A percentile compares a stretch with the other conserved stretches of the same genome.
Evolutionary conservation across 768 basidiomycete genomes (phyloP).

Genomic region (Amanita rubescens): DNA sequence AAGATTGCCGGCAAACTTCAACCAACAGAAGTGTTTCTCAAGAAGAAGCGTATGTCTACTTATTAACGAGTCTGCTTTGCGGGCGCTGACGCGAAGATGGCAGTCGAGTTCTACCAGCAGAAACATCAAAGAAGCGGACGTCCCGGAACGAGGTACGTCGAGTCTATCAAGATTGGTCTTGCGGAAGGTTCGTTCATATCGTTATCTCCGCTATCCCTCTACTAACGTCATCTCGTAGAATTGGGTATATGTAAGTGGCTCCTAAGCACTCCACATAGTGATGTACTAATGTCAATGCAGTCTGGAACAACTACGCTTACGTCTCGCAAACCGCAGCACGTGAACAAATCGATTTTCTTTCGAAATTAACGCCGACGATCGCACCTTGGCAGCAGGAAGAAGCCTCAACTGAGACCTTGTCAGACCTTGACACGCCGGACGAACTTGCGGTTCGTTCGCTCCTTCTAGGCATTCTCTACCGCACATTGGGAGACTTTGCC

Average conservation of each 20-base stretch:
- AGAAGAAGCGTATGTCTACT: constrained; percentile 57
- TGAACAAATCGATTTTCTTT: constrained; percentile 51
- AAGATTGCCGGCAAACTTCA: constrained; percentile 62
- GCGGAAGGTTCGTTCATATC: constrained; percentile 52
- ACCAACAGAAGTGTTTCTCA: constrained; percentile 71
- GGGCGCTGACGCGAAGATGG: neutral
- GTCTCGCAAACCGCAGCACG: constrained; percentile 45
- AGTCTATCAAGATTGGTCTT: constrained; percentile 56
- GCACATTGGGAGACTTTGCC: constrained; percentile 41
- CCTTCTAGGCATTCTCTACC: constrained; percentile 60
- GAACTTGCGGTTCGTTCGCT: constrained; percentile 64
- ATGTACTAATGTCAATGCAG: constrained; percentile 26
- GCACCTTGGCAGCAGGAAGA: constrained; percentile 1
- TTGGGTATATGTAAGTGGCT: constrained; percentile 57
- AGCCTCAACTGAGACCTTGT: neutral
- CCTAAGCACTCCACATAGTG: neutral
- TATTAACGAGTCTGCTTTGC: neutral
- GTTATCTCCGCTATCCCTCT: neutral
- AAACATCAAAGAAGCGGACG: constrained; percentile 55
- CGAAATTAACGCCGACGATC: constrained; percentile 40
- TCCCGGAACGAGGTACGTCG: constrained; percentile 40
- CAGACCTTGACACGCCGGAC: constrained; percentile 60
- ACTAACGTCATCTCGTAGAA: constrained; percentile 31
- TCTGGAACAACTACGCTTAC: constrained; percentile 76
- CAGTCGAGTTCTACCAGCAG: constrained; percentile 69